phyloP scores from a whole-genome alignment of 2,329 filamentous ascomycete species.

The Dactylellina parvicollis region DNA sequence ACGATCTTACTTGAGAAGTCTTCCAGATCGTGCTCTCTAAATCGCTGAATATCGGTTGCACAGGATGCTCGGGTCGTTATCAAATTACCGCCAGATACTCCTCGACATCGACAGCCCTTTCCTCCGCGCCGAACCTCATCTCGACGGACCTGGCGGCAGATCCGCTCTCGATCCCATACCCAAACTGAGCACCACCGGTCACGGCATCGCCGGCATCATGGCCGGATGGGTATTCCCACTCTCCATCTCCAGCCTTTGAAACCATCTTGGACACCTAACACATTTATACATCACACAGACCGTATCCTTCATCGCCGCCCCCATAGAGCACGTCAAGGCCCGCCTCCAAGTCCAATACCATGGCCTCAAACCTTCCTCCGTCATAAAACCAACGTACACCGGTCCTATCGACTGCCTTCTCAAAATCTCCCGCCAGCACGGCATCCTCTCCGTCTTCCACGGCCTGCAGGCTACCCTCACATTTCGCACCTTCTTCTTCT shows the following conservation, averaged over 20 bases:
- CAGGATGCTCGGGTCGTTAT: slow-evolving; percentile 88
- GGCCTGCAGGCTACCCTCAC: slow-evolving; percentile 84
- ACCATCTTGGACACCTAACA: not conserved
- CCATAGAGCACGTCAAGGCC: slow-evolving; percentile 94
- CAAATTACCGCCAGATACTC: slow-evolving; percentile 84
- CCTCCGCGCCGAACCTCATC: slow-evolving; percentile 60
- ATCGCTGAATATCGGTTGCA: not conserved
- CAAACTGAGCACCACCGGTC: slow-evolving; percentile 75
- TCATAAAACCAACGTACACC: slow-evolving; percentile 79
- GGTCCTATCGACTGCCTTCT: slow-evolving; percentile 85
- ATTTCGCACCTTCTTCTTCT: slow-evolving; percentile 94
- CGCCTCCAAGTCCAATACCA: slow-evolving; percentile 90
- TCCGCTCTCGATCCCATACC: slow-evolving; percentile 63
- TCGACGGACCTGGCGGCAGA: slow-evolving; percentile 49
- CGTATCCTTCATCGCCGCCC: slow-evolving; percentile 90
- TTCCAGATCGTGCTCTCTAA: not conserved
- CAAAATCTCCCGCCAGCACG: slow-evolving; percentile 67
- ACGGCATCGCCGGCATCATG: slow-evolving; percentile 86
- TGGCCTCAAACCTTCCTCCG: slow-evolving; percentile 69
- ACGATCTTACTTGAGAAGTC: slow-evolving; percentile 57
- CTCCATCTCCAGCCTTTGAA: not conserved
- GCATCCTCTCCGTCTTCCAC: slow-evolving; percentile 82
- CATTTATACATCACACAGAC: slow-evolving; percentile 64
- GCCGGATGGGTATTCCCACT: slow-evolving; percentile 71
- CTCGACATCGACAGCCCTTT: slow-evolving; percentile 67